Conservation (phyloP, 176 grass and related monocot species). For the Bolboschoenus planiculmis region DNA sequence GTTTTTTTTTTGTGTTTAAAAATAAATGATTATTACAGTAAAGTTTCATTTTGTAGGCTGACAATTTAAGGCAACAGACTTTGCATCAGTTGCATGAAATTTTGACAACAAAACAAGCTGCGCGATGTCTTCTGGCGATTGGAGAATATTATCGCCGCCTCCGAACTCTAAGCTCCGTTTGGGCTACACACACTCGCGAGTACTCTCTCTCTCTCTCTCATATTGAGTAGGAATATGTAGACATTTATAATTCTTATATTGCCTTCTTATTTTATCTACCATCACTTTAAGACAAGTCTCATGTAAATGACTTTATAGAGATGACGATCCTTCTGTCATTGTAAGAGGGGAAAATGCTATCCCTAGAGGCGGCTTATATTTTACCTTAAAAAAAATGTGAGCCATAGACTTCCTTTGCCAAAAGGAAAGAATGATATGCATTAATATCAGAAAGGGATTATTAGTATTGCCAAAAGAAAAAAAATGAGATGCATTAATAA, state of each 20-base stretch:
- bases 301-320: too few species aligned
- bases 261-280: too few species aligned
- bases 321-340: too few species aligned
- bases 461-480: background rate
- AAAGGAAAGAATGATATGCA: too few species aligned
- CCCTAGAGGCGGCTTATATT: too few species aligned
- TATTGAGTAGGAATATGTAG: background rate
- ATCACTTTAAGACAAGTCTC: too few species aligned
- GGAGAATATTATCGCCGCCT: conserved; percentile 87
- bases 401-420: background rate
- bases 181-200: conserved; percentile 77
- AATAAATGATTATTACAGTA: background rate
- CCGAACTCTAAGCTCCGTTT: conserved; percentile 80
- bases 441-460: too few species aligned
- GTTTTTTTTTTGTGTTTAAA: conserved; percentile 26
- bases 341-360: too few species aligned
- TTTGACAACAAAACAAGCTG: conserved; percentile 61
- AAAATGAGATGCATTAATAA: background rate
- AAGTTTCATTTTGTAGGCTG: conserved; percentile 50
- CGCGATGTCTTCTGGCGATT: conserved; percentile 72
- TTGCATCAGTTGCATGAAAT: conserved; percentile 71
- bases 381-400: too few species aligned
- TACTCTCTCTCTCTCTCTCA: conserved; percentile 24
- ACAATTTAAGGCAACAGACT: conserved; percentile 79
- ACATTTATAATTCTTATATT: too few species aligned